Conservation (phyloP, 2,329 filamentous ascomycete genomes). For the Teratosphaeria gauchensis region DNA sequence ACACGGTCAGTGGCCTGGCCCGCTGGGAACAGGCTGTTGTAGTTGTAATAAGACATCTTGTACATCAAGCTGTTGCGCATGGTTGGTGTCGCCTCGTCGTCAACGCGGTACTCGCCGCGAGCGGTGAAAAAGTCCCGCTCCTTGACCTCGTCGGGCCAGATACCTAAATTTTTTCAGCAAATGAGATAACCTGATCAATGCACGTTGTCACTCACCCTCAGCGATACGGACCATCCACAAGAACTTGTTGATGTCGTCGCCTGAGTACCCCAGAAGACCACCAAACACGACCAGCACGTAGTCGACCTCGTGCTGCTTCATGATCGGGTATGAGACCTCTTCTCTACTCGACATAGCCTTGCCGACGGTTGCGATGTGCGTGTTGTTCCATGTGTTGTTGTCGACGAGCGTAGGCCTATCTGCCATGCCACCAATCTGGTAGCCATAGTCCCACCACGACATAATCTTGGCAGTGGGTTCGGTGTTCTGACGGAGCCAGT, state of each 20-base stretch:
- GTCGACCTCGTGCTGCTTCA: conserved; percentile 96
- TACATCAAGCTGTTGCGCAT: conserved; percentile 99
- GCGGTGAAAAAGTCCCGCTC: conserved; percentile 93
- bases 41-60: conserved; percentile 99
- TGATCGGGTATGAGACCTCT: conserved; percentile 96
- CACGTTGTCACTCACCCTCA: conserved; percentile 50
- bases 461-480: conserved; percentile 92
- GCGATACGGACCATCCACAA: conserved; percentile 99
- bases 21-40: conserved; percentile 77
- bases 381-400: conserved; percentile 99
- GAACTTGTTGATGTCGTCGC: conserved; percentile 99
- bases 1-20: conserved; percentile 89
- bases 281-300: conserved; percentile 98
- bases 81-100: conserved; percentile 82
- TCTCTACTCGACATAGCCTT: conserved; percentile 98
- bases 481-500: conserved; percentile 98
- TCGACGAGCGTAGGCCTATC: conserved; percentile 94
- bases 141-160: conserved; percentile 99
- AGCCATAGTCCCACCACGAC: conserved; percentile 99
- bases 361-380: conserved; percentile 95
- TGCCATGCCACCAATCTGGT: conserved; percentile 99
- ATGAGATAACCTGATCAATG: neutral
- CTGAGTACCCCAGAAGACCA: conserved; percentile 90
- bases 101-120: conserved; percentile 89
- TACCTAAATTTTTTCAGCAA: conserved; percentile 33